Evolutionary conservation across 2,329 filamentous ascomycete genomes (phyloP).

Genomic region (Piedraia hortae): DNA sequence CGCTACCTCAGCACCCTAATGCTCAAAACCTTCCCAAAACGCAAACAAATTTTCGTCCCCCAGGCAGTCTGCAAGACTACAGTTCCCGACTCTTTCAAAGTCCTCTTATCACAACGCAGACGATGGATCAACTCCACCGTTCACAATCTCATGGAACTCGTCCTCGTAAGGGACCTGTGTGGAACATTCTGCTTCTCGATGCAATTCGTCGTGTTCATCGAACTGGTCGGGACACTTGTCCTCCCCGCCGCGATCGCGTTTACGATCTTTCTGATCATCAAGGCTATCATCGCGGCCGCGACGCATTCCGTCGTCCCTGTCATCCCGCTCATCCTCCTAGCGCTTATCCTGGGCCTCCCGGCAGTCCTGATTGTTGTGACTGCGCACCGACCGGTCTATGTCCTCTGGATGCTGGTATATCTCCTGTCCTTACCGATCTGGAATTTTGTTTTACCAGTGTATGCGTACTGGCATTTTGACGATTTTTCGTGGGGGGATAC

Average conservation of each 20-base stretch:
- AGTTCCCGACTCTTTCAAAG: slow-evolving; percentile 75
- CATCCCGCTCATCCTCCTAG: slow-evolving; percentile 73
- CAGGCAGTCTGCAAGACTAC: slow-evolving; percentile 98
- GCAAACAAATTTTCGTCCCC: slow-evolving; percentile 94
- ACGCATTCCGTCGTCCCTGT: slow-evolving; percentile 35
- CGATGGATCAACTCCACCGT: slow-evolving; percentile 99
- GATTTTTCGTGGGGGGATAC: slow-evolving; percentile 99
- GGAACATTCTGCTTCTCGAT: slow-evolving; percentile 99
- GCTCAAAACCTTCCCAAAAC: slow-evolving; percentile 95
- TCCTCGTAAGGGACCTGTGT: slow-evolving; percentile 83
- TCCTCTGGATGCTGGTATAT: slow-evolving; percentile 94
- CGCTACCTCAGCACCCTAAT: slow-evolving; percentile 89
- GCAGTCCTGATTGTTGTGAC: slow-evolving; percentile 79
- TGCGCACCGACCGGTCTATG: slow-evolving; percentile 74
- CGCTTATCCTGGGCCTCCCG: slow-evolving; percentile 74
- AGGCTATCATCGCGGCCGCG: slow-evolving; percentile 46
- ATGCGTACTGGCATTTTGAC: slow-evolving; percentile 98
- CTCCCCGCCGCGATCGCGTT: slow-evolving; percentile 90
- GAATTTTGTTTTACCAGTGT: slow-evolving; percentile 87
- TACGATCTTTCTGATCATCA: slow-evolving; percentile 80
- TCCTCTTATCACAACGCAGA: slow-evolving; percentile 77
- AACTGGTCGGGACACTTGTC: slow-evolving; percentile 80
- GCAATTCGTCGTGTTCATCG: slow-evolving; percentile 95
- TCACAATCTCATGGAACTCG: slow-evolving; percentile 92
- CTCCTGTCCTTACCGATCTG: slow-evolving; percentile 76